Evolutionary conservation across 2,329 filamentous ascomycete genomes (phyloP), one percentile per base, ranked within the genome.

Genomic region (Ramularia endophylla): DNA sequence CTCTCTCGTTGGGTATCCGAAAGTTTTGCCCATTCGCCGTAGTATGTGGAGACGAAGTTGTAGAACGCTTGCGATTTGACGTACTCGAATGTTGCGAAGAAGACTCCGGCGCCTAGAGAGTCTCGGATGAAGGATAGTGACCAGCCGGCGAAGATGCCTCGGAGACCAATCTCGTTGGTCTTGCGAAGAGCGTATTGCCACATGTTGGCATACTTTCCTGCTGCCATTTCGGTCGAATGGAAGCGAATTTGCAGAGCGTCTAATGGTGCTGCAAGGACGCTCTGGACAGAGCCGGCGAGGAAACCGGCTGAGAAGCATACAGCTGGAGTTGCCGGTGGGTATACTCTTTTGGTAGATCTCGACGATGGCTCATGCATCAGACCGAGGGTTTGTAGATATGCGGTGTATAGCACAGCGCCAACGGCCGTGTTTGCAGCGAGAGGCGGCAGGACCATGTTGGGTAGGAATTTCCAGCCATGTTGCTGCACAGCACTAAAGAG

Each of bases 181-280:
- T 81, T 82, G 43, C 77, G 73, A 8, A 69, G 71, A 27, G 78
- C 78, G 54, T 87, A 88, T 12, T 74, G 68, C 83, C 83, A 88
- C 77, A 87, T 84, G 58, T 76, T 85, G 50, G 73, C 74, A 60
- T 80, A 77, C 43, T 72, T 73, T 11, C 75, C 74, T 35, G 74
- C 66, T n/a, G 78, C 64, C 50, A 79, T 72, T 46, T 81, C 78
- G 43, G 68, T 68, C 22, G 75, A 74, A 53, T 85, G 81, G 62
- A 85, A 87, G 7, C 84, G 74, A 4, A 82, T 80, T 55, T 87
- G 83, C 2, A 89, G 75, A 0, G 85, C 85, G 51, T 89, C 85
- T 5, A 88, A 69, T 0, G 85, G 85, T 0, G 84, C 85, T 0
- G 84, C 85, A 8, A 87, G 61, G 12, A 87, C 56, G 46, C 81